Percentiles rank a stretch among this genome's conserved stretches.
Evolutionary conservation across 352 stramenopile genomes (phyloP).

Genomic region (Blastocystis sp.): DNA sequence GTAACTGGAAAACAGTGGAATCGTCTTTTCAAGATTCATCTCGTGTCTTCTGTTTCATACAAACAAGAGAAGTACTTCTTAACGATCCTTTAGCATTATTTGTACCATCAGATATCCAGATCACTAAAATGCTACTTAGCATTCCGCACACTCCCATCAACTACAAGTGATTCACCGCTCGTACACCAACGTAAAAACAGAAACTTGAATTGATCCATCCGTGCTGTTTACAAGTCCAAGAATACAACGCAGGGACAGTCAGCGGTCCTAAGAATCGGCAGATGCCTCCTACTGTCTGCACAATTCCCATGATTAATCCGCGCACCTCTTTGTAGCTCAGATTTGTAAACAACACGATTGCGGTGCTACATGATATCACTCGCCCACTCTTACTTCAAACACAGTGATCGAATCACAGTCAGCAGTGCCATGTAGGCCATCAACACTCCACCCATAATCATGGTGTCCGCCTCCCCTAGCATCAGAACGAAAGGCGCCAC

Average conservation of each 20-base stretch:
- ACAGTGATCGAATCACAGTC: background rate
- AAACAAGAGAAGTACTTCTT: background rate
- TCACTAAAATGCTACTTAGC: background rate
- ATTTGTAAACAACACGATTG: constrained; percentile 19
- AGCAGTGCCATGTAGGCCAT: background rate
- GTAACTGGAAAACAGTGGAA: constrained; percentile 31
- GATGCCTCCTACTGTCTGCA: background rate
- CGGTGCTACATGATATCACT: background rate
- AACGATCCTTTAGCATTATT: background rate
- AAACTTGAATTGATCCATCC: background rate
- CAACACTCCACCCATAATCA: background rate
- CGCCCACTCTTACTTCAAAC: background rate
- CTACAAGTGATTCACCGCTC: background rate
- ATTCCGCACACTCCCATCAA: background rate
- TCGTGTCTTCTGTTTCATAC: background rate
- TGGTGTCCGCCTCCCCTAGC: background rate
- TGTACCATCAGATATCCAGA: background rate
- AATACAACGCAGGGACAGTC: constrained; percentile 24
- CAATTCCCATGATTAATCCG: background rate
- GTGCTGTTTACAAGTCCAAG: constrained; percentile 7
- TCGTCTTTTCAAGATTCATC: constrained; percentile 8
- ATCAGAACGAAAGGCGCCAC: background rate
- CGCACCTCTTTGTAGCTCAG: constrained; percentile 31
- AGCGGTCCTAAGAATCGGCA: constrained; percentile 1
- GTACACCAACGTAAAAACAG: background rate